phyloP scores from a whole-genome alignment of 208 protist species.

The Lotmaria passim region DNA sequence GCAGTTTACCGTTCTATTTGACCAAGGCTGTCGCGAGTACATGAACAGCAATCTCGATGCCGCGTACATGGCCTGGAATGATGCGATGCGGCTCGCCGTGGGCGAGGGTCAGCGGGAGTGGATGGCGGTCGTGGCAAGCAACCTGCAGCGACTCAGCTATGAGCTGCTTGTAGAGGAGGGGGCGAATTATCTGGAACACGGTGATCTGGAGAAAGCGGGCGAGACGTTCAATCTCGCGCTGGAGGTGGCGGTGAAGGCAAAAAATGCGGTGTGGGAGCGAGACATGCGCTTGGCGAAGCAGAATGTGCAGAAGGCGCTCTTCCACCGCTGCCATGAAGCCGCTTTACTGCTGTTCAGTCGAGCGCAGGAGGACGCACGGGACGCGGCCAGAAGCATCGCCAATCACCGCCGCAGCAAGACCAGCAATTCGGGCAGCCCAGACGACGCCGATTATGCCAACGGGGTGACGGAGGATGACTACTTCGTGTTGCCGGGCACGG shows the following conservation, averaged over 20 bases:
- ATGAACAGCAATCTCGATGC: constrained; percentile 72
- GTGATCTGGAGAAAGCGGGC: constrained; percentile 78
- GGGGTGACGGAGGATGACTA: constrained; percentile 72
- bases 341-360: constrained; percentile 79
- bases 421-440: background rate
- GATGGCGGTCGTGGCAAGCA: constrained; percentile 88
- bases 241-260: constrained; percentile 82
- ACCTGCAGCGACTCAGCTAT: constrained; percentile 92
- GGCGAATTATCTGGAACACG: constrained; percentile 56
- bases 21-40: constrained; percentile 84
- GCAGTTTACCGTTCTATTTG: constrained; percentile 85
- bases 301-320: constrained; percentile 84
- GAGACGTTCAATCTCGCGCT: constrained; percentile 69
- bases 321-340: constrained; percentile 84
- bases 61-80: constrained; percentile 91
- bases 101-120: constrained; percentile 87
- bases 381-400: background rate
- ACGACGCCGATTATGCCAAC: constrained; percentile 1
- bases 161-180: constrained; percentile 89
- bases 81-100: constrained; percentile 84
- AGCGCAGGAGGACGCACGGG: constrained; percentile 39
- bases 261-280: constrained; percentile 85
- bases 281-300: constrained; percentile 78
- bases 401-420: background rate
- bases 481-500: constrained; percentile 78